A percentile compares a stretch with the other conserved stretches of the same genome.
These are phyloP conservation scores for Xylariaceae sp. DNA, from an alignment of 2,329 filamentous ascomycete genomes.

Conservation along the genomic window DNA sequence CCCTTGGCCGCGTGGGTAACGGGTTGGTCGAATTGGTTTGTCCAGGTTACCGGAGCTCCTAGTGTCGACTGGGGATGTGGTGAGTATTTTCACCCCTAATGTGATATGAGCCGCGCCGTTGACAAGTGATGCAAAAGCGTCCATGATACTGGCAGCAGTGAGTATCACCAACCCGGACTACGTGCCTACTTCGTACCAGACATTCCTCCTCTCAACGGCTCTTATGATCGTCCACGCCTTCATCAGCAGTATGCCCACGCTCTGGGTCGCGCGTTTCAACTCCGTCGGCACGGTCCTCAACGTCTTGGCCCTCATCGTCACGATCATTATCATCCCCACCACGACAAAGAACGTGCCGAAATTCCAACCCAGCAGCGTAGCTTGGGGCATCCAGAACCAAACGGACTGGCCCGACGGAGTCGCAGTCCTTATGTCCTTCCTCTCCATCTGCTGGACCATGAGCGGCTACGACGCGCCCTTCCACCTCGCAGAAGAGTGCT, in stretches of 20 bases:
- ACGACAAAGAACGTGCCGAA: slow-evolving; percentile 48
- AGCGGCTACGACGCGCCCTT: slow-evolving; percentile 41
- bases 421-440: slow-evolving; percentile 64
- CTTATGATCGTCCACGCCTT: slow-evolving; percentile 63
- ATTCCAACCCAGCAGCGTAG: slow-evolving; percentile 43
- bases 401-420: slow-evolving; percentile 65
- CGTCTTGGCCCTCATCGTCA: slow-evolving; percentile 59
- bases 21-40: slow-evolving; percentile 34
- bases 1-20: slow-evolving; percentile 33
- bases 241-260: slow-evolving; percentile 66
- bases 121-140: slow-evolving; percentile 33
- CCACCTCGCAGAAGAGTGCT: slow-evolving; percentile 70
- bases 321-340: slow-evolving; percentile 64
- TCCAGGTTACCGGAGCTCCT: slow-evolving; percentile 32
- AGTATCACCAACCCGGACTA: slow-evolving; percentile 65
- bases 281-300: slow-evolving; percentile 66
- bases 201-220: slow-evolving; percentile 60
- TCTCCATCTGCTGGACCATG: slow-evolving; percentile 34
- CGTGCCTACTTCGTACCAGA: slow-evolving; percentile 59
- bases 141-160: slow-evolving; percentile 66
- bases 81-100: slow-evolving; percentile 17
- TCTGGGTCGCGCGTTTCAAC: slow-evolving; percentile 66
- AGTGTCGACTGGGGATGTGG: slow-evolving; percentile 33
- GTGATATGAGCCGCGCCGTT: background rate
- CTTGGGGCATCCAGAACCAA: slow-evolving; percentile 59